Base-by-base conservation (phyloP, 225 moss, liverwort and hornwort species). In the Pleurozium schreberi region DNA sequence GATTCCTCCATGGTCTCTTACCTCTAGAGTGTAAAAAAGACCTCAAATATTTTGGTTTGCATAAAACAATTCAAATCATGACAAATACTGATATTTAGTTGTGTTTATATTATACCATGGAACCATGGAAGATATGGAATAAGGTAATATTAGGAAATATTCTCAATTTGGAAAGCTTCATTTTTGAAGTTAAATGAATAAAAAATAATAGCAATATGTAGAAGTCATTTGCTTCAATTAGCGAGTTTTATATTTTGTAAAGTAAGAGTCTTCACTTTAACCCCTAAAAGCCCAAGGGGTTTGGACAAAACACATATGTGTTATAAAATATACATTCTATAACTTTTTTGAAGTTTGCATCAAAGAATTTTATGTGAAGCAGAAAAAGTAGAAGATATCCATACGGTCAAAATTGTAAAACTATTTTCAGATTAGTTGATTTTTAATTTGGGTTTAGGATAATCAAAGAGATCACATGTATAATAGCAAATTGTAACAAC, bases 1-100 rank as follows among this genome's bases (percentile, higher is more conserved):
- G 31, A 4, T 33, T 49, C 3, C 3, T 14, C 6, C 2, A 30
- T 0, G 0, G 0, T 4, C 3, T 43, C 43, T 43, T 45, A 1
- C 3, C 0, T 18, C 10, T 74, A 74, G 18, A 55, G 6, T 30
- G 1, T 11, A 19, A 75, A 33, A 1, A 49, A 75, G 8, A 12
- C 5, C 20, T 33, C 12, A 12, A 0, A 49, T 6, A 33, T 34
- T 47, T 12, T 30, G 1, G 62, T 16, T 20, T 36, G 7, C 10
- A 4, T 52, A 7, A 15, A 47, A 84, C 40, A 55, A 55, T 38
- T 16, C 10, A 16, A 55, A 17, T 38, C 9, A 10, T 38, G 7
- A 78, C 38, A 33, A 31, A 75, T 49, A 11, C 12, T 33, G 18
- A 75, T 20, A 49, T 49, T n/a, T 75, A 12, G 4, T 47, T 31